Percentiles rank a stretch among this genome's conserved stretches.
These are phyloP conservation scores for Colletotrichum spinosum DNA, from an alignment of 2,329 filamentous ascomycete species.

Conservation along the genomic window DNA sequence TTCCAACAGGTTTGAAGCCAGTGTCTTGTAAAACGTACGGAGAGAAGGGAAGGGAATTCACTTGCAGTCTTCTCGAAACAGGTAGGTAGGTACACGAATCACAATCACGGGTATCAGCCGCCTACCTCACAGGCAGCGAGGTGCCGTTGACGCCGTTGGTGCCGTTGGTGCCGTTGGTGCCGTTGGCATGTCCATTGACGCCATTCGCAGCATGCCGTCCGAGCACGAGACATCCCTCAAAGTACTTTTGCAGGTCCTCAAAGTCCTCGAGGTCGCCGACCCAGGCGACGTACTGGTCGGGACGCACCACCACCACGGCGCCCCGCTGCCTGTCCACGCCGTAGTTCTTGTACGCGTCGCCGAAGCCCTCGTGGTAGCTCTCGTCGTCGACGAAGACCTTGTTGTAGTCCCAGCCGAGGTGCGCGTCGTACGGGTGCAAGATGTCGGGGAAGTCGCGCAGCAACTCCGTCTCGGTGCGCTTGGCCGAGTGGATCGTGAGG, in stretches of 20 bases:
- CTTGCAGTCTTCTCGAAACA: background rate
- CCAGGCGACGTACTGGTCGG: slow-evolving; percentile 74
- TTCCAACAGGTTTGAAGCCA: too few species aligned
- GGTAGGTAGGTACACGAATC: background rate
- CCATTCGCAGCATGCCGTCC: background rate
- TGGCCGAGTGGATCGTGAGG: slow-evolving; percentile 68
- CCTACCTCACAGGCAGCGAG: slow-evolving; percentile 7
- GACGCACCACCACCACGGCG: slow-evolving; percentile 69
- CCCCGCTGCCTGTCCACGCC: slow-evolving; percentile 67
- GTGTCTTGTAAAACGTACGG: too few species aligned
- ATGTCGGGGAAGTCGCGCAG: slow-evolving; percentile 61
- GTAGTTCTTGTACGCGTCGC: slow-evolving; percentile 65
- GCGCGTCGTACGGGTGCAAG: slow-evolving; percentile 58
- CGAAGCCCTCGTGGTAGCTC: slow-evolving; percentile 65
- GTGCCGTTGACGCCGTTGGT: slow-evolving; percentile 2
- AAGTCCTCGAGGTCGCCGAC: slow-evolving; percentile 53
- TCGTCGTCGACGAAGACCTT: slow-evolving; percentile 67
- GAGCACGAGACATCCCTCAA: slow-evolving; percentile 43
- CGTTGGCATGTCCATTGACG: slow-evolving; percentile 1
- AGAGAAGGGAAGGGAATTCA: too few species aligned
- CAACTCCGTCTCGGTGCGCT: slow-evolving; percentile 60
- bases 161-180: slow-evolving; percentile 7
- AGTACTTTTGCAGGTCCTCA: slow-evolving; percentile 48
- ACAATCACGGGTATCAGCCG: background rate
- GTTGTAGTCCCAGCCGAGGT: slow-evolving; percentile 66